These are phyloP conservation scores for Elongisporangium senticosum DNA, from an alignment of 352 stramenopile genomes.

Conservation along the genomic window DNA sequence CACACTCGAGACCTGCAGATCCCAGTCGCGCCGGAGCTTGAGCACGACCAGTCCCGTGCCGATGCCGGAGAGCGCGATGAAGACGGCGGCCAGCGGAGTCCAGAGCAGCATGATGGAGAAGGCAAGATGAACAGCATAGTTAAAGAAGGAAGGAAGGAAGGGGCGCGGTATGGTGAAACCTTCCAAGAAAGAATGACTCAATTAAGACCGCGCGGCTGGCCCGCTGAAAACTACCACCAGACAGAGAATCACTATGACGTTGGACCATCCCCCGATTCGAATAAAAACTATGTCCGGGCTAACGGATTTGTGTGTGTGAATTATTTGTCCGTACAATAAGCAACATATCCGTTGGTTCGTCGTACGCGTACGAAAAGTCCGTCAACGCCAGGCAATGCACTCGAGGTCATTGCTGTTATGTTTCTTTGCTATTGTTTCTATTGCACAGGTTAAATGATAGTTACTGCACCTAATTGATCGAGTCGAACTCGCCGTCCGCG, in stretches of 20 bases:
- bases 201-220: not conserved
- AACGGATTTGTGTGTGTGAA: too few species aligned
- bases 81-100: conserved; percentile 1
- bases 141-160: not conserved
- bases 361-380: too few species aligned
- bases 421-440: too few species aligned
- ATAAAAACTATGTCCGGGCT: not conserved
- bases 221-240: not conserved
- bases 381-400: too few species aligned
- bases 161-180: not conserved
- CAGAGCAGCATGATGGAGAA: conserved; percentile 8
- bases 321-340: too few species aligned
- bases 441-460: too few species aligned
- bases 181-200: not conserved
- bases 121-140: not conserved
- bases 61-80: conserved; percentile 7
- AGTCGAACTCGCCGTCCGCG: not conserved
- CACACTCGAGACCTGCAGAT: conserved; percentile 12
- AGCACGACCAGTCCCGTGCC: conserved; percentile 11
- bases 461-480: not conserved
- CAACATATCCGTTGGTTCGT: too few species aligned
- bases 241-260: too few species aligned
- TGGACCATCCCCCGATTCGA: too few species aligned
- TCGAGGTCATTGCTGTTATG: too few species aligned
- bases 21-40: conserved; percentile 15